A percentile compares a stretch with the other conserved stretches of the same genome.
These are phyloP conservation scores for Petasospora rhodanensis DNA, from an alignment of 1,139 yeast genomes.

Conservation along the genomic window DNA sequence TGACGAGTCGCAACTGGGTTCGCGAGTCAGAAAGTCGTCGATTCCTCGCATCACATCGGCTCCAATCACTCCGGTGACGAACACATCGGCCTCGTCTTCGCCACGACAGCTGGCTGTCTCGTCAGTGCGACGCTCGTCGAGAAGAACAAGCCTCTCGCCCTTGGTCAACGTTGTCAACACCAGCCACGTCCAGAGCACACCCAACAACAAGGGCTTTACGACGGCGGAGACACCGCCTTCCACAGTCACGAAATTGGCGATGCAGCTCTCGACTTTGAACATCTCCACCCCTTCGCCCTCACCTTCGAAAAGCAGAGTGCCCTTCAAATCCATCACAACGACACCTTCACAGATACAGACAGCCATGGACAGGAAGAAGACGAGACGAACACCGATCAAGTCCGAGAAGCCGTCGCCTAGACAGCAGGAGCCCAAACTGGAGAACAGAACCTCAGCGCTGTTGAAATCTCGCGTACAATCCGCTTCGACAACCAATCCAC, in stretches of 20 bases:
- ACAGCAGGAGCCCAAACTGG: neutral
- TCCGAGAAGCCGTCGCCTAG: neutral
- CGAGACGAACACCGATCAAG: too few relatives aligned
- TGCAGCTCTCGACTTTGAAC: constrained; percentile 1
- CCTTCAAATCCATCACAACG: neutral
- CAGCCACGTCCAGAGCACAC: constrained; percentile 1
- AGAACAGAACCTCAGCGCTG: constrained; percentile 5
- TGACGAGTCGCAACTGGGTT: constrained; percentile 12
- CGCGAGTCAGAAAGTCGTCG: constrained; percentile 12
- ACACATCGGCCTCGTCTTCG: too few relatives aligned
- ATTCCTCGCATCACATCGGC: constrained; percentile 22
- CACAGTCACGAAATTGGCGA: constrained; percentile 13
- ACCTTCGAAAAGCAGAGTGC: neutral
- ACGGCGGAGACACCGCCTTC: constrained; percentile 10
- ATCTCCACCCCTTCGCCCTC: constrained; percentile 1
- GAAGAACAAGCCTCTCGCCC: constrained; percentile 2
- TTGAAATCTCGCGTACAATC: constrained; percentile 4
- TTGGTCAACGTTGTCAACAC: constrained; percentile 4
- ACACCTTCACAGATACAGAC: constrained; percentile 1
- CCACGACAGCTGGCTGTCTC: constrained; percentile 1
- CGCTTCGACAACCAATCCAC: neutral
- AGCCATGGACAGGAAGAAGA: constrained; percentile 6
- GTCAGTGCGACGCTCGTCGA: neutral
- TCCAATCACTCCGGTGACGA: constrained; percentile 7
- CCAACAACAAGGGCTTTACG: neutral